Base-by-base conservation (phyloP, 1,139 yeast genomes). In the Kazachstania sp. region DNA sequence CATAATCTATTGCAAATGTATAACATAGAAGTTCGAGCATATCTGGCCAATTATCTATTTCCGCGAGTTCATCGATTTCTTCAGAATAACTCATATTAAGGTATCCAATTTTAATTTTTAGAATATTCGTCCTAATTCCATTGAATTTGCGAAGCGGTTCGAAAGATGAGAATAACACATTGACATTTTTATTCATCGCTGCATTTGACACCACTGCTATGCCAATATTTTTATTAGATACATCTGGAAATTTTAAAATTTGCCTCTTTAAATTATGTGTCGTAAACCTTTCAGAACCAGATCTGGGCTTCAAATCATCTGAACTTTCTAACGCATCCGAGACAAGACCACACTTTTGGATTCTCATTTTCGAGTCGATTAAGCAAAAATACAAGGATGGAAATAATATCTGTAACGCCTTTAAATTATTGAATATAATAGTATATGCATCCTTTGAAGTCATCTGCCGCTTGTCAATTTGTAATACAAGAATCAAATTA, bases 101-200 rank as follows among this genome's bases (percentile, higher is more conserved):
- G 43, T 56, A 65, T 0, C 69, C 69, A 1, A 65, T 57, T 46
- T 60, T 63, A 8, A 64, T 47, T 42, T 63, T 64, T 4, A 63
- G 36, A 35, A 61, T 64, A 41, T 60, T 54, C 4, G 60, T 56
- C 31, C 54, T 54, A 32, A 51, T 51, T 44, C 58, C 54, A 6
- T 57, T 58, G 1, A n/a, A 13, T 36, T 51, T 45, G 11, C 51
- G 50, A 34, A 62, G 59, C 2, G 47, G 38, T 5, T 44, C 42
- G 42, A 49, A 62, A 43, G 61, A 52, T 51, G 46, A 49, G n/a
- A 61, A 49, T 26, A 63, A 47, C 34, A 57, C 47, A 1, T 64
- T 59, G 41, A 48, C 54, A 2, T 46, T 49, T 8, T 39, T 46
- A 28, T 57, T 55, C 63, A 64, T 61, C 3, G 49, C 45, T 15